These are phyloP conservation scores for Prunus mira DNA, from an alignment of 306 rosid genomes.

Conservation along the genomic window DNA sequence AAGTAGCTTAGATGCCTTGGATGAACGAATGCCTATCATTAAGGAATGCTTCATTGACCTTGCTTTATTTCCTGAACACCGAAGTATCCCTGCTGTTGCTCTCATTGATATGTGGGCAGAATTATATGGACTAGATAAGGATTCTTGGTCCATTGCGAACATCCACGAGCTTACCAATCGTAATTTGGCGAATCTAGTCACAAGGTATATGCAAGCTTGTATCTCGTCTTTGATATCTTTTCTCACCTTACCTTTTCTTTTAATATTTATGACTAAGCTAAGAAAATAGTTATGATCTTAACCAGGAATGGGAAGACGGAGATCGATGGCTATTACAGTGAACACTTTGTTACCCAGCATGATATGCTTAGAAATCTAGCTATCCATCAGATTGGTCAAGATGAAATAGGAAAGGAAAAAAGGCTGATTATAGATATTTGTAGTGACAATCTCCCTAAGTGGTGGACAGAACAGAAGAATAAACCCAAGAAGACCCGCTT, in stretches of 20 bases:
- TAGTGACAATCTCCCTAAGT: slow-evolving; percentile 40
- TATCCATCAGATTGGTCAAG: slow-evolving; percentile 18
- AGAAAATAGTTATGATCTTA: slow-evolving; percentile 9
- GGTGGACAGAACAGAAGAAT: slow-evolving; percentile 45
- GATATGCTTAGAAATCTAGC: slow-evolving; percentile 62
- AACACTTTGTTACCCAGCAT: slow-evolving; percentile 48
- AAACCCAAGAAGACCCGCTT: slow-evolving; percentile 33
- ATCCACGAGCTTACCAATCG: slow-evolving; percentile 25
- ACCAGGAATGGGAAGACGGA: slow-evolving; percentile 41
- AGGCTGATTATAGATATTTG: slow-evolving; percentile 41
- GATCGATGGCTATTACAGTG: slow-evolving; percentile 42
- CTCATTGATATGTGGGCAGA: slow-evolving; percentile 64
- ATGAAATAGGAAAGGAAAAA: slow-evolving; percentile 31
- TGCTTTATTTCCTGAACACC: slow-evolving; percentile 58
- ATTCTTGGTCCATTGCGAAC: slow-evolving; percentile 34
- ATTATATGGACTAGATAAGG: slow-evolving; percentile 28
- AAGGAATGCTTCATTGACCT: slow-evolving; percentile 57
- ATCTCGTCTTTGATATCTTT: neutral
- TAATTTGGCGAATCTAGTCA: slow-evolving; percentile 35
- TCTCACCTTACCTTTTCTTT: slow-evolving; percentile 12
- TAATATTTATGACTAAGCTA: slow-evolving; percentile 10
- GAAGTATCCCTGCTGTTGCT: slow-evolving; percentile 47
- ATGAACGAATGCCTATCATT: slow-evolving; percentile 3
- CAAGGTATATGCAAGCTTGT: slow-evolving; percentile 39
- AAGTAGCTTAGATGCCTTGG: slow-evolving; percentile 31